phyloP scores from a whole-genome alignment of 1,284 basidiomycete species.

The Rhodotorula glutinis region DNA sequence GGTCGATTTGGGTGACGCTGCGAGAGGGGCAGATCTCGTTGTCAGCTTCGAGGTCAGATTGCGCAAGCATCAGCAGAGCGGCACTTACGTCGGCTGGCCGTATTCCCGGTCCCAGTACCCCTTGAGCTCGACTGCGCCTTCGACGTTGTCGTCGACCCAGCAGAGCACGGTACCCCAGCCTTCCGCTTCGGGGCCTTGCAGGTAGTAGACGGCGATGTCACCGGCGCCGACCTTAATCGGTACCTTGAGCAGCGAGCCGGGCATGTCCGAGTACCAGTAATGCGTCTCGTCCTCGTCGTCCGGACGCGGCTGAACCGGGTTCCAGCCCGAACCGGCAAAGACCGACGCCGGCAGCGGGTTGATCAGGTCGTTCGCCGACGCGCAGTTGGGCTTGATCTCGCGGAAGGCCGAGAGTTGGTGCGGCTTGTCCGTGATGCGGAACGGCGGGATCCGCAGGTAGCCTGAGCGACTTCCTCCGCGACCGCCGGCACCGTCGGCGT shows the following conservation, averaged over 20 bases:
- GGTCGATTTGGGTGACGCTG: slow-evolving; percentile 43
- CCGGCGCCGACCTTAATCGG: slow-evolving; percentile 69
- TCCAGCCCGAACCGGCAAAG: slow-evolving; percentile 88
- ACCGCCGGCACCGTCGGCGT: slow-evolving; percentile 35
- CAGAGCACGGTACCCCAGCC: slow-evolving; percentile 65
- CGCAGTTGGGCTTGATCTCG: slow-evolving; percentile 84
- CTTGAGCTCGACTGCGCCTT: slow-evolving; percentile 55
- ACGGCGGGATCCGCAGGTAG: slow-evolving; percentile 60
- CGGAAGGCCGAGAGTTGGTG: slow-evolving; percentile 62
- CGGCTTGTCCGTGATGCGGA: slow-evolving; percentile 70
- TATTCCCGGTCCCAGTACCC: slow-evolving; percentile 52
- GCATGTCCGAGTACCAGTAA: slow-evolving; percentile 82
- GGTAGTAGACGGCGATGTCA: slow-evolving; percentile 73
- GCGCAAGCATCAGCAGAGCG: too few relatives aligned
- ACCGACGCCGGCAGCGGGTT: slow-evolving; percentile 84
- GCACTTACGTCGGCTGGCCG: slow-evolving; percentile 51
- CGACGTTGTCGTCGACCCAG: slow-evolving; percentile 57
- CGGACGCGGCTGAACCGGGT: slow-evolving; percentile 64
- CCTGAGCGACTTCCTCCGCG: slow-evolving; percentile 40
- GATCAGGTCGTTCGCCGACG: slow-evolving; percentile 86
- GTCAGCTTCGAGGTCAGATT: background rate
- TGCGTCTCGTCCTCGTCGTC: slow-evolving; percentile 58
- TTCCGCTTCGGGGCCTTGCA: slow-evolving; percentile 59
- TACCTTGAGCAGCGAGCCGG: slow-evolving; percentile 70
- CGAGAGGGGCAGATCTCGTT: too few relatives aligned